Base-by-base conservation (phyloP, 192 early-diverging fungal genomes). In the Coemansia sp. region DNA sequence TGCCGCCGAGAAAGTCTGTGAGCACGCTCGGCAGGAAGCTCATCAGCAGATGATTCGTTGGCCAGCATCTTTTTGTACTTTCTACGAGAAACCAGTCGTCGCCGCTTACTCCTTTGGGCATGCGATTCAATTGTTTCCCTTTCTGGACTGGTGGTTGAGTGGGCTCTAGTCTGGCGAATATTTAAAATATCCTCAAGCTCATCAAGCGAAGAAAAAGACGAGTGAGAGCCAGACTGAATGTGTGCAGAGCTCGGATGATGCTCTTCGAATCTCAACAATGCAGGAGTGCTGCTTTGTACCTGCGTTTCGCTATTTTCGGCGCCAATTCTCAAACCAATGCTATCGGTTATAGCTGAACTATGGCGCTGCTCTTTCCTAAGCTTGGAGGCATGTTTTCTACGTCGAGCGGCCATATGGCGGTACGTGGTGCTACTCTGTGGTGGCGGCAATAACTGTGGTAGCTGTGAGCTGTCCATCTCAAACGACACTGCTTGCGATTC, bases 1-100 rank as follows among this genome's bases (percentile, higher is more conserved):
- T 76, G 61, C 26, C 50, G 57, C 19, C 66, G 65, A 13, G 61
- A 61, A 6, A 63, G 50, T 30, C 18, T 57, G 5, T 55, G 30
- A 6, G 57, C 61, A n/a, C 52, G 68, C 3, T 61, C 53, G 14
- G 57, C 60, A 11, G 65, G 65, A 31, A 63, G 39, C n/a, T 16
- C 19, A 8, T 38, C 42, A 6, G 41, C 50, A 3, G 57, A 39
- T 35, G 49, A 43, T 5, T 46, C 43, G 47, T 47, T 33, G 5
- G 13, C 4, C 15, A 16, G 3, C 1, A 0, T 10, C 2, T 28
- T 14, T n/a, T 10, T 11, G 10, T 14, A 10, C 7, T 12, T n/a
- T 1, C 49, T 38, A 5, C 58, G 58, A 14, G 49, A 50, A 21
- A 61, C 2, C 2, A 53, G 59, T 21, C 50, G 12, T 6, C 50